phyloP scores from a whole-genome alignment of 768 basidiomycete species.

The Psilocybe subaeruginosa region DNA sequence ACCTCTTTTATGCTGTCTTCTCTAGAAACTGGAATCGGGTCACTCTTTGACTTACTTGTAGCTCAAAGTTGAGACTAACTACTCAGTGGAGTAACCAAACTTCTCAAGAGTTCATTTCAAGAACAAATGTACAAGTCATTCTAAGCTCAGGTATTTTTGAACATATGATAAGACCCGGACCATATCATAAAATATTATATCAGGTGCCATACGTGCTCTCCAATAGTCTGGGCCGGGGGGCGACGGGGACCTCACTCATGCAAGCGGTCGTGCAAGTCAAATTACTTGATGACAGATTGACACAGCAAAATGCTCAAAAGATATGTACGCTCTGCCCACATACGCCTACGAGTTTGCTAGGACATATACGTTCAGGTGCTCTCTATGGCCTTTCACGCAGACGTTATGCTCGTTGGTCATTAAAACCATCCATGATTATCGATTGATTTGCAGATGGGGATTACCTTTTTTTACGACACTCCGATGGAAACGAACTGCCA shows the following conservation, averaged over 20 bases:
- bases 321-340: too few species aligned
- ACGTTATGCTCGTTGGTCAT: too few species aligned
- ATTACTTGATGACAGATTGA: too few species aligned
- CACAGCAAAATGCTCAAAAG: too few species aligned
- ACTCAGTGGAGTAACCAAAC: not conserved
- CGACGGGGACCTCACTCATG: not conserved
- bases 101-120: not conserved
- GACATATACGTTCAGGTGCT: too few species aligned
- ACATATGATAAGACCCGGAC: not conserved
- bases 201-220: not conserved
- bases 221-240: not conserved
- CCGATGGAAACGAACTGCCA: constrained; percentile 4
- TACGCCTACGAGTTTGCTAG: too few species aligned
- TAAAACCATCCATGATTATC: not conserved
- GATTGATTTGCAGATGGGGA: not conserved
- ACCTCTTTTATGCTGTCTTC: too few species aligned
- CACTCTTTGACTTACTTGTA: too few species aligned
- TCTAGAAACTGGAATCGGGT: too few species aligned
- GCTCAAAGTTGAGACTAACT: too few species aligned
- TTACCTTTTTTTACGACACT: not conserved
- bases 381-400: too few species aligned
- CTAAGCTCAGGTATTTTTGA: not conserved
- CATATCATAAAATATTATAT: not conserved
- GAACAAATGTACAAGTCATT: not conserved
- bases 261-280: too few species aligned